Evolutionary conservation across 2,329 filamentous ascomycete species (phyloP), one percentile per base, ranked within the genome.

Genomic region (Dothideomycetes sp.): DNA sequence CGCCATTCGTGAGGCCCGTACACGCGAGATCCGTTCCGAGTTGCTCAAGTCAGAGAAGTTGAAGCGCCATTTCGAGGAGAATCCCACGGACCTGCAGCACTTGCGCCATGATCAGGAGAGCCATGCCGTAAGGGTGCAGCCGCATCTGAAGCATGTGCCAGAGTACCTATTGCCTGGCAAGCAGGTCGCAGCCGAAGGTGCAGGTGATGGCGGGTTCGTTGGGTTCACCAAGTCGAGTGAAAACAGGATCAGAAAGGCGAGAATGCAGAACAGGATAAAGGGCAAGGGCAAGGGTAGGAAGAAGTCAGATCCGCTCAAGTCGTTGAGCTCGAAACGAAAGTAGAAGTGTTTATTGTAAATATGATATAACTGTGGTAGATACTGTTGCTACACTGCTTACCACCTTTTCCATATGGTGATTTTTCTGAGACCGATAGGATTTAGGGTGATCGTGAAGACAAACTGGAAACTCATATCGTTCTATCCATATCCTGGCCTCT

Each of bases 51-150:
- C 82, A 49, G 89, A 96, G 57, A 95, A 94, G 64, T 68, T 98
- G 41, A 88, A 91, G 63, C 75, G 87, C 37, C 86, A 96, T 68
- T 98, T 96, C 55, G 91, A 96, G 58, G 91, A 98, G 62, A 95
- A 98, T 59, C 91, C 91, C 0, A 78, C 82, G 22, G 89, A 96
- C 57, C 66, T 96, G 49, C 76, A 78, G 25, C 86, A 94, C 58
- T 69, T 96, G 50, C 77, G 89, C 18, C 91, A 98, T 58, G 91
- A 98, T 58, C 81, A 80, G 25, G 89, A 95, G 60, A 70, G 94
- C 43, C 76, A 87, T 45, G 80, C 87, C 17, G 85, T 88, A 11
- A 71, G 84, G 45, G 79, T 87, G 32, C 88, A 96, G 63, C 75
- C 83, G 6, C 91, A 98, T 67, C 68, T 98, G 49, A 93, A 86